A percentile compares a stretch with the other conserved stretches of the same genome.
Conservation (phyloP, 2,329 filamentous ascomycete genomes). For the Neofusicoccum parvum region DNA sequence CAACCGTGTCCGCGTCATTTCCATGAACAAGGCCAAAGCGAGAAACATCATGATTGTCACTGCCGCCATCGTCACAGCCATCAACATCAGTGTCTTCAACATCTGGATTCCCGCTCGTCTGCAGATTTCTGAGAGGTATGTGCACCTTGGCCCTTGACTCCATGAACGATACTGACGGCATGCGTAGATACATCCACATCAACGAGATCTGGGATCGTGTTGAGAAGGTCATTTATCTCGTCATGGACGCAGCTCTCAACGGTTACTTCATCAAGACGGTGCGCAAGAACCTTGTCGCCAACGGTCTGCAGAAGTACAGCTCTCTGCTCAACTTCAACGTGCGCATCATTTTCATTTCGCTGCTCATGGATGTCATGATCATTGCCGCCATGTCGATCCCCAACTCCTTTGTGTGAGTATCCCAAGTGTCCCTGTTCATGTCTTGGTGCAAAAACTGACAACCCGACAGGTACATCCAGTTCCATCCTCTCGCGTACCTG, state of each 20-base stretch:
- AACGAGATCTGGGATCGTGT: conserved; percentile 44
- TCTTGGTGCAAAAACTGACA: not conserved
- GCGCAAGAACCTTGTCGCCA: conserved; percentile 50
- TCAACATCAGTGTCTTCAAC: conserved; percentile 42
- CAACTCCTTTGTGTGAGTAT: conserved; percentile 47
- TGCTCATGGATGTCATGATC: conserved; percentile 54
- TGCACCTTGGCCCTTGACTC: not conserved
- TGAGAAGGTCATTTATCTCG: conserved; percentile 41
- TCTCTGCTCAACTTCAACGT: conserved; percentile 55
- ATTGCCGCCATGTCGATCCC: conserved; percentile 52
- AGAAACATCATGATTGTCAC: conserved; percentile 40
- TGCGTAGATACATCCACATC: conserved; percentile 32
- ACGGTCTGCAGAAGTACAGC: conserved; percentile 55
- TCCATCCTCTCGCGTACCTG: conserved; percentile 53
- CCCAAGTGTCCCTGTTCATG: not conserved
- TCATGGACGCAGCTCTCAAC: conserved; percentile 41
- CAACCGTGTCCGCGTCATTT: conserved; percentile 42
- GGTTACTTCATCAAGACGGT: conserved; percentile 48
- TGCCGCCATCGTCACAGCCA: conserved; percentile 39
- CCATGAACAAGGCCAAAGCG: conserved; percentile 35
- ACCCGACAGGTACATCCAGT: conserved; percentile 48
- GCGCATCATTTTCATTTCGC: conserved; percentile 52
- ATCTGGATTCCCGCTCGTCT: conserved; percentile 46
- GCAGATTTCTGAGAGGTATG: conserved; percentile 32
- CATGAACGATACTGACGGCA: not conserved